These are phyloP conservation scores for Pogostemon cablin DNA, from an alignment of 257 asterid species.

Conservation along the genomic window DNA sequence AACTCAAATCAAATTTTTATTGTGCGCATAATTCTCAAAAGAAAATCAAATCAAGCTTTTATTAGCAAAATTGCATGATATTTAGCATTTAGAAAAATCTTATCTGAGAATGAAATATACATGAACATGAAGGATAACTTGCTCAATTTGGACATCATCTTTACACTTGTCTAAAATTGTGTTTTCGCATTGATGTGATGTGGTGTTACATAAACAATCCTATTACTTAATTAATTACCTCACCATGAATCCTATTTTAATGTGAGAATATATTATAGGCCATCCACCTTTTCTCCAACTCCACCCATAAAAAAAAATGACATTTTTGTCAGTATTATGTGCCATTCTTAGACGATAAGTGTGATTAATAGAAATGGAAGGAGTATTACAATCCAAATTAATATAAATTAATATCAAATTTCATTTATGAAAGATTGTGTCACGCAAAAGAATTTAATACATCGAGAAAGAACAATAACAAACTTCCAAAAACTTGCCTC, in stretches of 20 bases:
- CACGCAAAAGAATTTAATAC: no score
- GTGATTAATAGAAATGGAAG: no score
- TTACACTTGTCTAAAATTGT: not conserved
- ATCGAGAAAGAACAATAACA: no score
- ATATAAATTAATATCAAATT: no score
- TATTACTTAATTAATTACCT: no score
- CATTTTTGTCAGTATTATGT: slow-evolving; percentile 16
- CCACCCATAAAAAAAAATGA: slow-evolving; percentile 20
- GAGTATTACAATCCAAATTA: no score
- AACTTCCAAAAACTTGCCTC: no score
- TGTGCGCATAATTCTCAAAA: not conserved
- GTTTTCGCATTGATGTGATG: not conserved
- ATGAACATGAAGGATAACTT: no score
- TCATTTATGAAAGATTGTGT: no score
- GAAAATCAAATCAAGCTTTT: not conserved
- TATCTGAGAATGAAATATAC: slow-evolving; percentile 25
- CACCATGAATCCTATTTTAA: not conserved
- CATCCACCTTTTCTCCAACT: slow-evolving; percentile 17
- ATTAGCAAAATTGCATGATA: not conserved
- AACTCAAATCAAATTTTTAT: no score
- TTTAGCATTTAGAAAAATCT: slow-evolving; percentile 17
- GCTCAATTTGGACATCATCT: not conserved
- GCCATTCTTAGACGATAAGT: no score
- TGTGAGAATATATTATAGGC: not conserved
- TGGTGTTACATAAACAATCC: no score